Percentiles rank a stretch among this genome's conserved stretches.
Evolutionary conservation across 371 early-diverging fungal genomes (phyloP).

Genomic region (Haplosporangium sp.): DNA sequence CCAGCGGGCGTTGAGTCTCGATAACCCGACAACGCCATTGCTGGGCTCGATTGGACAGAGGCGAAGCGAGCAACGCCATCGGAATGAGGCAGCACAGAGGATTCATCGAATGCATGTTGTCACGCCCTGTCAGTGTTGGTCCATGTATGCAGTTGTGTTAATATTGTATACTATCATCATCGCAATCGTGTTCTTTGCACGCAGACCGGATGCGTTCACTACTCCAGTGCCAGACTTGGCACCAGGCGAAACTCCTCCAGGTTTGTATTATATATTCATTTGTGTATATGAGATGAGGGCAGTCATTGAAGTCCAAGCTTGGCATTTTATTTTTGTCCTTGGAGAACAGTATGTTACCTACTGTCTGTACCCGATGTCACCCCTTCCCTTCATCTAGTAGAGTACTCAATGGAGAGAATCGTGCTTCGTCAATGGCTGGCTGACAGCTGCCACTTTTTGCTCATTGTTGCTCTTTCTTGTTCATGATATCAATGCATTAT

Average conservation of each 20-base stretch:
- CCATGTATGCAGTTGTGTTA: slow-evolving; percentile 29
- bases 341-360: no score
- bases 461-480: background rate
- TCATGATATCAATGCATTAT: background rate
- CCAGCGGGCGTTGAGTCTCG: slow-evolving; percentile 34
- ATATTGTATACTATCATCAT: slow-evolving; percentile 18
- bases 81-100: slow-evolving; percentile 34
- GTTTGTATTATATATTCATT: slow-evolving; percentile 2
- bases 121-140: slow-evolving; percentile 22
- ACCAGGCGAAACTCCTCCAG: slow-evolving; percentile 26
- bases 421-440: no score
- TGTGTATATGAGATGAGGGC: no score
- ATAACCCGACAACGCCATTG: slow-evolving; percentile 35
- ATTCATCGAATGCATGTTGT: slow-evolving; percentile 33
- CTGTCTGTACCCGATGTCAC: no score
- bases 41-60: slow-evolving; percentile 35
- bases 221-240: slow-evolving; percentile 32
- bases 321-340: background rate
- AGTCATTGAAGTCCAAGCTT: no score
- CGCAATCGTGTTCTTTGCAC: slow-evolving; percentile 19
- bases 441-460: background rate
- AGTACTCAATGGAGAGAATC: no score
- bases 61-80: slow-evolving; percentile 24
- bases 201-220: slow-evolving; percentile 27
- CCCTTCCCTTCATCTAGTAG: no score